Evolutionary conservation across 2,329 filamentous ascomycete genomes (phyloP), one percentile per base, ranked within the genome.

Genomic region (Rhynchosporium agropyri): DNA sequence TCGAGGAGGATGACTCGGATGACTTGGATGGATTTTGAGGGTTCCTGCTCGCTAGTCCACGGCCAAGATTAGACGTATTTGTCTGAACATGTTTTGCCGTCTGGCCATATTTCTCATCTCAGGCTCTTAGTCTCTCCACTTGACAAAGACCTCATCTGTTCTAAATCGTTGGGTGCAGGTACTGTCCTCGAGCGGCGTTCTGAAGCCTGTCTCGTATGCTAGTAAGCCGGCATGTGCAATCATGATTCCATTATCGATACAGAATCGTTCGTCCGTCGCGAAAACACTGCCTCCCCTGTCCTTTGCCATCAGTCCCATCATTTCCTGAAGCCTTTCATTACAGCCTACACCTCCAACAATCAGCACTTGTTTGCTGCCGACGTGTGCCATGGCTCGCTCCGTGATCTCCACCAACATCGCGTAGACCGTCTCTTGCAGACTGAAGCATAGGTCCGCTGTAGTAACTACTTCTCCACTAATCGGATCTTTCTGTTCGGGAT

Each of bases 201-300:
- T 82, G 73, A 92, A 92, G 1, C 94, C 94, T 15, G 87, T 93
- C 76, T 88, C 82, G 75, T 90, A 95, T 1, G 93, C 93, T 72
- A 97, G 76, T 71, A 99, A 77, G 2, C 95, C 95, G 1, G 95
- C 95, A 76, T 99, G 94, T 1, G 95, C 95, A 79, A 99, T 99
- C 95, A 99, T 99, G 74, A 99, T 98, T 55, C 95, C 95, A 72
- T 99, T 99, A 77, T 99, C 95, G 71, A 99, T 99, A 76, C 95
- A 99, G 76, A 97, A 99, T 51, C 95, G 83, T 80, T 99, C 95
- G 75, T 99, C 95, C 0, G 94, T 98, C 29, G 95, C 93, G 78
- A 90, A 97, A 3, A 98, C 91, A 72, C 87, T 93, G 3, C 95
- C 95, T 59, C 92, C 91, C 43, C 95, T 81, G 76, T 97, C 93